Base-by-base conservation (phyloP, 371 early-diverging fungal genomes). In the Sporodiniella umbellata region DNA sequence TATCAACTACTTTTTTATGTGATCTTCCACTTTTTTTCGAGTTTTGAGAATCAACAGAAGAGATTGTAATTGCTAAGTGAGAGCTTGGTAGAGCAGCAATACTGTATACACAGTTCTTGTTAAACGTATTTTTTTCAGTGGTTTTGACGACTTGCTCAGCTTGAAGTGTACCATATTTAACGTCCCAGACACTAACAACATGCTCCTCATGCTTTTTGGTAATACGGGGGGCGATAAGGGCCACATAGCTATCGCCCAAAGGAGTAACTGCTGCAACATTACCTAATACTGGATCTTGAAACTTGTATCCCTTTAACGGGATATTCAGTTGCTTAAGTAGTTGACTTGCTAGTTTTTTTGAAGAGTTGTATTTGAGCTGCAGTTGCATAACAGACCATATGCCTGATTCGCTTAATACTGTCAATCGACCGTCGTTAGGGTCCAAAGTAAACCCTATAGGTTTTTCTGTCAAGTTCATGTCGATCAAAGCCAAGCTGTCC, bases 131-230 rank as follows among this genome's bases (percentile, higher is more conserved):
- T 50, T 57, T 61, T 42, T 54, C 64, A 39, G 51, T 45, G 38
- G 53, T 48, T 18, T 68, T 50, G 38, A 72, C 43, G 22, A 46
- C 59, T 35, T 67, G 74, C 19, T 73, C 68, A 11, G 83, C 73
- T 54, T 86, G 89, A 2, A 85, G 66, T 0, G 89, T 86, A 44
- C 86, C 86, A 42, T 84, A 88, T 37, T 72, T 68, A 38, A 75
- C 70, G 53, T 88, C 89, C 89, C 89, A 88, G 18, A 88, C 75
- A 14, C 84, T 83, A 22, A 88, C 50, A 2, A 81, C 72, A 46
- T 81, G 80, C 30, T 83, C 82, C 52, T 58, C 48, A 11, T 43
- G 71, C 69, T 74, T 67, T 14, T 60, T 53, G n/a, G 46, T 54
- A 2, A 56, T 54, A 35, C 77, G 67, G 19, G 71, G 61, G 4